A percentile compares a stretch with the other conserved stretches of the same genome.
Evolutionary conservation across 2,329 filamentous ascomycete genomes (phyloP).

Genomic region (Phyllosticta citrichinensis): DNA sequence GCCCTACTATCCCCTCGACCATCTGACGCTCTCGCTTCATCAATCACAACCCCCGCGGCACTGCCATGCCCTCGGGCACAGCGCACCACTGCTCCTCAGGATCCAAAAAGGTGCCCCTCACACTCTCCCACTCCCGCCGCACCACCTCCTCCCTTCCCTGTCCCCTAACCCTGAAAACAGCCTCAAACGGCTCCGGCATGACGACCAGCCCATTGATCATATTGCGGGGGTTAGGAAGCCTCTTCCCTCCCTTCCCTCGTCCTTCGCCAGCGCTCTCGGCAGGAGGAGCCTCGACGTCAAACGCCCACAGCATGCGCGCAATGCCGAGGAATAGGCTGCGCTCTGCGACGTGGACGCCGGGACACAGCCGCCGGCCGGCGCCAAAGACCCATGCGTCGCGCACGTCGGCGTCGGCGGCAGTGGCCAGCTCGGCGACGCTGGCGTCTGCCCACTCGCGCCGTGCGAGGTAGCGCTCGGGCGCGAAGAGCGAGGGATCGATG

Average conservation of each 20-base stretch:
- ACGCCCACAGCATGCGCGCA: constrained; percentile 10
- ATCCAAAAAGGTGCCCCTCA: constrained; percentile 11
- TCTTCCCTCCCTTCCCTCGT: not conserved
- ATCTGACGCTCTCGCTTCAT: too few relatives aligned
- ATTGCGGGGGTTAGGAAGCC: constrained; percentile 9
- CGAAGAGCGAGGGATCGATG: constrained; percentile 17
- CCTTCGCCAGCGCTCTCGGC: not conserved
- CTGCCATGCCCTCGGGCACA: constrained; percentile 14
- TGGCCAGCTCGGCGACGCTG: not conserved
- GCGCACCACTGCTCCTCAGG: constrained; percentile 15
- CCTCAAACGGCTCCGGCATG: constrained; percentile 15
- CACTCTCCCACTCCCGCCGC: constrained; percentile 15
- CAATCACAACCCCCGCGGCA: not conserved
- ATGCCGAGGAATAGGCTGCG: constrained; percentile 9
- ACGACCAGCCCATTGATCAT: constrained; percentile 16
- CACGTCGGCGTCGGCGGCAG: constrained; percentile 16
- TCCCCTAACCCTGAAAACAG: constrained; percentile 14
- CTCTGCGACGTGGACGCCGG: constrained; percentile 12
- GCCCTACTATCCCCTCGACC: too few relatives aligned
- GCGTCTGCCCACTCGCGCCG: not conserved
- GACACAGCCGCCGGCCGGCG: constrained; percentile 5
- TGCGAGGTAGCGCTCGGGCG: not conserved
- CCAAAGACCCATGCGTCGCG: constrained; percentile 29
- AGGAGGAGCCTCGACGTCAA: not conserved
- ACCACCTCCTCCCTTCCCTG: constrained; percentile 8